Evolutionary conservation across 2,329 filamentous ascomycete genomes (phyloP).

Genomic region (Trichoderma brevicompactum): DNA sequence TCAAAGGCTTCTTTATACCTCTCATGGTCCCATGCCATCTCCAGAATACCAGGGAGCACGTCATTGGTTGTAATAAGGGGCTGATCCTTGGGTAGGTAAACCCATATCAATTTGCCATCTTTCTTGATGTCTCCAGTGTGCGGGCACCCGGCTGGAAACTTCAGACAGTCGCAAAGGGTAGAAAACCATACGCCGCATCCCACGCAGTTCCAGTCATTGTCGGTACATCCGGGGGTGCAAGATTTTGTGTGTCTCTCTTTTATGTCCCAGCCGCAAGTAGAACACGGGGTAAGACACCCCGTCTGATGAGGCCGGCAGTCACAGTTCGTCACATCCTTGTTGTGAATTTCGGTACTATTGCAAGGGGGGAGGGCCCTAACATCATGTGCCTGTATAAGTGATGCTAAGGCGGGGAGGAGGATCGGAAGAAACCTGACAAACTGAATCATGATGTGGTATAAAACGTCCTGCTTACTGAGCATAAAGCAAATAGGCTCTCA

Average conservation of each 20-base stretch:
- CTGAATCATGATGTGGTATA: not conserved
- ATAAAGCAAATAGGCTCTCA: no score
- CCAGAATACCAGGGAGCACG: not conserved
- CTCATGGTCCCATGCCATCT: not conserved
- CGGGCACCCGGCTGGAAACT: not conserved
- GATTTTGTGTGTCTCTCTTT: not conserved
- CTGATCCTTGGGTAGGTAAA: not conserved
- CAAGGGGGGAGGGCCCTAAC: not conserved
- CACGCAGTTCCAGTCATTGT: not conserved
- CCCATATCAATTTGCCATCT: not conserved
- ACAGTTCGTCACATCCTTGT: not conserved
- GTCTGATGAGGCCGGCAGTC: not conserved
- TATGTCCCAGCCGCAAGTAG: not conserved
- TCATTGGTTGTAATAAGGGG: conserved; percentile 5
- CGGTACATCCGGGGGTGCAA: not conserved
- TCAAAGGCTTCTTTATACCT: not conserved
- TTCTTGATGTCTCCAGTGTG: not conserved
- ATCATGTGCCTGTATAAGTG: not conserved
- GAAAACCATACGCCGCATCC: conserved; percentile 12
- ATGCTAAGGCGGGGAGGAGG: not conserved
- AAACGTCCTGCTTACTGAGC: no score
- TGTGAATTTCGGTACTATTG: not conserved
- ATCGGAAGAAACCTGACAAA: not conserved
- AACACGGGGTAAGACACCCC: not conserved
- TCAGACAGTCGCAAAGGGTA: not conserved